Evolutionary conservation across 306 rosid species (phyloP), one percentile per base, ranked within the genome.

Genomic region (Hylodesmum podocarpum): DNA sequence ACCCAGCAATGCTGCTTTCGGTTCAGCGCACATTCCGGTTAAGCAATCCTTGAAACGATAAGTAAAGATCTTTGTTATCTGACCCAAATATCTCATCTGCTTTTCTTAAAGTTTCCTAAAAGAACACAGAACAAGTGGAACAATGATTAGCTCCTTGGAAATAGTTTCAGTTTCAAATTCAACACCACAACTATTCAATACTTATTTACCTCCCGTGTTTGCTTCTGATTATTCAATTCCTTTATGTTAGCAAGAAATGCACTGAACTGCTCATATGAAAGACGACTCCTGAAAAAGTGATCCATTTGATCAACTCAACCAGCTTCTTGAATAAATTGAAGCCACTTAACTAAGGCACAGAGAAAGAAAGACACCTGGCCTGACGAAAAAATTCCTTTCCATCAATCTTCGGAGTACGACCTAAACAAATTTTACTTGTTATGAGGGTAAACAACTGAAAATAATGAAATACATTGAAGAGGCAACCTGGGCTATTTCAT

Each of bases 331-430:
- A 82, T 43, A 80, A 68, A 65, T 16, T 57, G 21, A 36, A 78
- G 49, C 39, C 44, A 75, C 33, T 58, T 44, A 16, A 76, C 21
- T 29, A 28, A 49, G 43, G 37, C 27, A 69, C 31, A 43, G 66
- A 79, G 43, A 75, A 76, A 47, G 72, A 72, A 62, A 50, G 77
- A 34, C 57, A 91, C 99, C 99, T 91, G 49, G 99, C 98, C 58
- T 88, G 98, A 73, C 99, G 97, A 40, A 96, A 96, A 79, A 96
- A 96, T 83, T 96, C 99, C 84, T 96, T 96, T 75, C 99, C 99
- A 80, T 96, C 99, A 54, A 96, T 90, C 82, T 94, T 89, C 50
- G 97, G 96, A 57, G 94, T 80, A 19, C 98, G 96, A 44, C 97
- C 99, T 96, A 44, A 75, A 80, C 39, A 86, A 13, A 65, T 40